A percentile compares a stretch with the other conserved stretches of the same genome.
Conservation (phyloP, 345 rosid genomes). For the Eucalyptus pumila region DNA sequence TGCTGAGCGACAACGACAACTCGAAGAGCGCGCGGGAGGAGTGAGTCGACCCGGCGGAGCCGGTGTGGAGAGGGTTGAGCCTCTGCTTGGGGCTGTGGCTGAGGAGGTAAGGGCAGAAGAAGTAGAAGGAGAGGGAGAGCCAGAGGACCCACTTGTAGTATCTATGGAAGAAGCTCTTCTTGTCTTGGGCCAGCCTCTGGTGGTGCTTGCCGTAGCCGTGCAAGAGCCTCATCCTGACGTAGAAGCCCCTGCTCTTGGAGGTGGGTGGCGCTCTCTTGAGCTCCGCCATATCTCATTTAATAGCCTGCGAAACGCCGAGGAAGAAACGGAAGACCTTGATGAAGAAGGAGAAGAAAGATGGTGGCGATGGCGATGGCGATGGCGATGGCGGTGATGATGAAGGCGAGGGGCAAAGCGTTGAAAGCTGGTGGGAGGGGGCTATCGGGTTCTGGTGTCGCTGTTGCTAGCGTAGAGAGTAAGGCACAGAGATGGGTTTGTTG, state of each 20-base stretch:
- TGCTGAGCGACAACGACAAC: neutral
- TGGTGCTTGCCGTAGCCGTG: slow-evolving; percentile 8
- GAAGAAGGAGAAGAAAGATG: neutral
- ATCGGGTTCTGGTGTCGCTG: slow-evolving; percentile 17
- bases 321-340: neutral
- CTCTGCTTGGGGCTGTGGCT: slow-evolving; percentile 14
- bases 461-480: slow-evolving; percentile 30
- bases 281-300: slow-evolving; percentile 37
- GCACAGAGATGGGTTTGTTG: slow-evolving; percentile 37
- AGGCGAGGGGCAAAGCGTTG: neutral
- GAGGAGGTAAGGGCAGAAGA: slow-evolving; percentile 56
- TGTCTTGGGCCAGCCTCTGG: slow-evolving; percentile 7
- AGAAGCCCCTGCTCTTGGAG: slow-evolving; percentile 21
- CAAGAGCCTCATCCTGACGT: slow-evolving; percentile 34
- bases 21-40: slow-evolving; percentile 67
- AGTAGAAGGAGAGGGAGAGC: slow-evolving; percentile 59
- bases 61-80: slow-evolving; percentile 25
- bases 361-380: neutral
- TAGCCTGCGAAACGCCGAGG: neutral
- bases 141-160: slow-evolving; percentile 85
- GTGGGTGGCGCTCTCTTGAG: slow-evolving; percentile 10
- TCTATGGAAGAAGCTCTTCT: slow-evolving; percentile 30
- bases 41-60: slow-evolving; percentile 22
- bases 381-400: neutral
- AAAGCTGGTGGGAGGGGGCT: slow-evolving; percentile 28